A percentile compares a stretch with the other conserved stretches of the same genome.
phyloP scores from a whole-genome alignment of 305 asterid genomes.

The Solanum hybrid region DNA sequence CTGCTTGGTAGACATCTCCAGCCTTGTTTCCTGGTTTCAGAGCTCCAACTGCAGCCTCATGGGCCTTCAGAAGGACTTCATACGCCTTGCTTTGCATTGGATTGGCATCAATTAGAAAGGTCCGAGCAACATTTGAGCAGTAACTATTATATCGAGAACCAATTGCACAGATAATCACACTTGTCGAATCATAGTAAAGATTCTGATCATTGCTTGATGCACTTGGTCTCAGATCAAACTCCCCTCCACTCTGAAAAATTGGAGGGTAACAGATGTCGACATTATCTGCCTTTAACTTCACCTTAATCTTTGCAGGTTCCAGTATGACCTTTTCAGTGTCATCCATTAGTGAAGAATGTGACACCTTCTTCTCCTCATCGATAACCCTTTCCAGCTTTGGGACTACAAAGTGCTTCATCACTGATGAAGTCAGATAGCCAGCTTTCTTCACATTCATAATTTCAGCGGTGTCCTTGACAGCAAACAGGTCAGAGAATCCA shows the following conservation, averaged over 20 bases:
- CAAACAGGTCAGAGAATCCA: slow-evolving; percentile 31
- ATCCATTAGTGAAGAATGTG: slow-evolving; percentile 29
- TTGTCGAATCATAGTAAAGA: slow-evolving; percentile 28
- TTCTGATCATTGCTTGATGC: slow-evolving; percentile 25
- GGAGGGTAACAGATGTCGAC: slow-evolving; percentile 34
- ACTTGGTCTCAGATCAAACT: slow-evolving; percentile 30
- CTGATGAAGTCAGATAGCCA: slow-evolving; percentile 29
- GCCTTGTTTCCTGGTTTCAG: slow-evolving; percentile 24
- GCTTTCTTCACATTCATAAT: slow-evolving; percentile 29
- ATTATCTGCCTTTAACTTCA: slow-evolving; percentile 31
- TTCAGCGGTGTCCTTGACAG: slow-evolving; percentile 25
- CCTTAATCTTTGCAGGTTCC: slow-evolving; percentile 29
- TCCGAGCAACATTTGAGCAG: slow-evolving; percentile 32
- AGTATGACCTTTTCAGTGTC: slow-evolving; percentile 29
- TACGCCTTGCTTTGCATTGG: slow-evolving; percentile 27
- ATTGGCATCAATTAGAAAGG: slow-evolving; percentile 26
- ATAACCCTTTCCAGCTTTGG: slow-evolving; percentile 31
- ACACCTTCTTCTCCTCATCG: slow-evolving; percentile 28
- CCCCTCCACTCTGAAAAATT: slow-evolving; percentile 34
- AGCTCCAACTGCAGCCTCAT: slow-evolving; percentile 21
- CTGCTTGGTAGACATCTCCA: slow-evolving; percentile 19
- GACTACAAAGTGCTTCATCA: slow-evolving; percentile 30
- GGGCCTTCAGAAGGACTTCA: slow-evolving; percentile 32
- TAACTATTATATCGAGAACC: slow-evolving; percentile 32
- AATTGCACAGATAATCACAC: slow-evolving; percentile 31